Evolutionary conservation across 768 basidiomycete genomes (phyloP), one percentile per base, ranked within the genome.

Genomic region (Suillus clintonianus): DNA sequence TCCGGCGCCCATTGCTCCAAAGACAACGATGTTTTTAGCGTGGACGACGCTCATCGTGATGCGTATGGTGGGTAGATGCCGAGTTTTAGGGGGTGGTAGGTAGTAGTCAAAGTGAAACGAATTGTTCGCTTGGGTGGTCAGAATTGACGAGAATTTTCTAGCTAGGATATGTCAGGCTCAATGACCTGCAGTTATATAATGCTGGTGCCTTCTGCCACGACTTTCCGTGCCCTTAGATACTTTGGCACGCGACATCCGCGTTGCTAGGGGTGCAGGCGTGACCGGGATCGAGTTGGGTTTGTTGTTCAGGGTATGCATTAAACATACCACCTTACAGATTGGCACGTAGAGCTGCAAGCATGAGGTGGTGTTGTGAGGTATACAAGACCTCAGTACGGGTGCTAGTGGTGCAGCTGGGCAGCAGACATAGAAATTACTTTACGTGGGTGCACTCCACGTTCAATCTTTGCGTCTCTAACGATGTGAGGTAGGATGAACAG

Each of bases 1-100:
- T 27, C 78, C 77, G 55, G 76, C 74, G 1, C 74, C 74, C 5
- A 67, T 70, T 64, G 76, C 74, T 17, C 74, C 74, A 42, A 75
- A 75, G 48, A 75, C 70, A 24, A 75, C 67, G 32, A 75, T 59
- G 15, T 75, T 75, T 65, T 74, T 62, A 37, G 66, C 54, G 55
- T 48, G 59, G 61, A 32, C 2, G 37, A 15, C 19, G 13, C 7
- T 11, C 51, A 57, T 61, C 51, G 51, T 32, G 27, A 32, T 32
- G 50, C 17, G 50, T 34, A 53, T 34, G 10, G 13, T 34, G 19
- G 19, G 19, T 7, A 53, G 34, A 19, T 53, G 51, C 9, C 51
- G 51, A 11, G 30, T 53, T 34, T 34, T 19, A 32, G 51, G 30
- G 32, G 7, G 32, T 53, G 17, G 11, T 27, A 27, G 27, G 27